Percentiles rank a stretch among this genome's conserved stretches.
phyloP scores from a whole-genome alignment of 2,329 filamentous ascomycete genomes.

The Colletotrichum godetiae region DNA sequence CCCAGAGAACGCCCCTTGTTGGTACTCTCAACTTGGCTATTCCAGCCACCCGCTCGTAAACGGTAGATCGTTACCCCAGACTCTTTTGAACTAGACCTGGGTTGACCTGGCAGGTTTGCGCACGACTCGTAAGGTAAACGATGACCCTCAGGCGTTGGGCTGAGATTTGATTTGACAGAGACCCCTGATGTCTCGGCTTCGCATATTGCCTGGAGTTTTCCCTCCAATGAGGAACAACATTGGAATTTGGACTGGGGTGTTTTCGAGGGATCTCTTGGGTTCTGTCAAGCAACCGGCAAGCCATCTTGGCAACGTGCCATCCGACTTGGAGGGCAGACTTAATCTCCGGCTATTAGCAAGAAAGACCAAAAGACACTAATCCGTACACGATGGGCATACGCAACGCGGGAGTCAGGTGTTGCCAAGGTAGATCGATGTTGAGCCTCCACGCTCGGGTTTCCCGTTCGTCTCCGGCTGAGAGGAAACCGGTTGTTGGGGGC shows the following conservation, averaged over 20 bases:
- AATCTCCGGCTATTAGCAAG: slow-evolving; percentile 3
- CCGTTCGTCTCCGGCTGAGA: background rate
- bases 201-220: slow-evolving; percentile 28
- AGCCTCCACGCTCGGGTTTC: background rate
- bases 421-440: background rate
- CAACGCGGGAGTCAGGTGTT: background rate
- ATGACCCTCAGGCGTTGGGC: background rate
- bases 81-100: background rate
- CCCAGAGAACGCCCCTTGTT: background rate
- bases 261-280: slow-evolving; percentile 9
- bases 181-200: background rate
- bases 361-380: background rate
- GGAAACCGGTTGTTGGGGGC: slow-evolving; percentile 3
- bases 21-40: background rate
- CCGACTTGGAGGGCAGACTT: background rate
- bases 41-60: slow-evolving; percentile 23
- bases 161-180: slow-evolving; percentile 18
- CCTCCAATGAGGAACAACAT: slow-evolving; percentile 20
- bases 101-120: background rate
- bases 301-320: background rate
- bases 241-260: background rate
- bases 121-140: background rate
- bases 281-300: slow-evolving; percentile 13
- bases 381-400: background rate
- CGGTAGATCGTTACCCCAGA: background rate